These are phyloP conservation scores for Kodamaea sagamina DNA, from an alignment of 805 yeast species.

Conservation along the genomic window DNA sequence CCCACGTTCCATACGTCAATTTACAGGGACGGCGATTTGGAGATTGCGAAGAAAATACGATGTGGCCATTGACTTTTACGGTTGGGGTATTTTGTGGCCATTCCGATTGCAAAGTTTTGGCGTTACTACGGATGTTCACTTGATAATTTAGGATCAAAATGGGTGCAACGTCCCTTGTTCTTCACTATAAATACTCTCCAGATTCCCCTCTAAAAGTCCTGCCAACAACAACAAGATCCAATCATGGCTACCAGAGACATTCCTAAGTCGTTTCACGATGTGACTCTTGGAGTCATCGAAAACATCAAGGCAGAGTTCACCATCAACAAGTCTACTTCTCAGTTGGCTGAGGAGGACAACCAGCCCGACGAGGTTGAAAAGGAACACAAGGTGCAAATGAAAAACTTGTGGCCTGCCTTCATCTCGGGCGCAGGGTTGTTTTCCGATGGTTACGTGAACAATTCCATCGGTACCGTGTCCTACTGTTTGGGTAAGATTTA, in stretches of 20 bases:
- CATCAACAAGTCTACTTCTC: constrained; percentile 28
- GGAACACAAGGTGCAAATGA: constrained; percentile 20
- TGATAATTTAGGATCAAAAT: not conserved
- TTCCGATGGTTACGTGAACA: constrained; percentile 91
- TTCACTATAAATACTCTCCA: not conserved
- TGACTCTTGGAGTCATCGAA: constrained; percentile 44
- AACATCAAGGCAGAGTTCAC: constrained; percentile 47
- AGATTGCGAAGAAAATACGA: constrained; percentile 47
- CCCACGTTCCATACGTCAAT: not conserved
- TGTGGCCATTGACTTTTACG: not conserved
- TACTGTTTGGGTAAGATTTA: constrained; percentile 69
- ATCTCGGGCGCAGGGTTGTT: constrained; percentile 87
- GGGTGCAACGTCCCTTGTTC: not conserved
- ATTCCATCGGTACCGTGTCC: constrained; percentile 75
- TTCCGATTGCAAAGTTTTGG: not conserved
- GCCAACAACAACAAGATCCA: constrained; percentile 11
- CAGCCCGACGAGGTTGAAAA: constrained; percentile 25
- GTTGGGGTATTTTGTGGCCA: not conserved
- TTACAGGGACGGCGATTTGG: constrained; percentile 69
- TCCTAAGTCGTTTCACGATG: constrained; percentile 42
- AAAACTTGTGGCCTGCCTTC: constrained; percentile 33
- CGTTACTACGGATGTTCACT: not conserved
- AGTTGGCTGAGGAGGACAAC: constrained; percentile 18
- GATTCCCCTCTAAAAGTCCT: constrained; percentile 8
- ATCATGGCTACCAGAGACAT: constrained; percentile 47